These are phyloP conservation scores for Monosporascus ibericus DNA, from an alignment of 2,329 filamentous ascomycete genomes.

Conservation along the genomic window DNA sequence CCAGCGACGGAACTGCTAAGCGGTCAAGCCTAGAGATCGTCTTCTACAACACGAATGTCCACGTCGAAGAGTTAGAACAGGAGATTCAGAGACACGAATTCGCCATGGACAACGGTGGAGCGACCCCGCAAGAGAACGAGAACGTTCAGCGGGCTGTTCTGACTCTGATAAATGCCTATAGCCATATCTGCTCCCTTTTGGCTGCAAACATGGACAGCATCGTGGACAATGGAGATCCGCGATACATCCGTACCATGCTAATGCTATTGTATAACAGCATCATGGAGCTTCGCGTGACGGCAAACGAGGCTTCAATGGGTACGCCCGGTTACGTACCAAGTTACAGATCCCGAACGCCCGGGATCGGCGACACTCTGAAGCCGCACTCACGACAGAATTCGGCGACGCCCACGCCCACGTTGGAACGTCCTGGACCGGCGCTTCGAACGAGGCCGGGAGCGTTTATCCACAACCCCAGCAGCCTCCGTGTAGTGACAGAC, in stretches of 20 bases:
- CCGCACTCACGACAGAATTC: conserved; percentile 47
- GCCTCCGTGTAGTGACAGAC: conserved; percentile 52
- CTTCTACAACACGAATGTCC: conserved; percentile 61
- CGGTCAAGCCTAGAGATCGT: conserved; percentile 60
- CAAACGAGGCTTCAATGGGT: conserved; percentile 21
- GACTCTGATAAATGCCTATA: conserved; percentile 58
- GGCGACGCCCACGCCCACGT: conserved; percentile 47
- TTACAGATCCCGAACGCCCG: conserved; percentile 20
- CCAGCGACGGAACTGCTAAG: conserved; percentile 54
- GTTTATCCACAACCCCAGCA: conserved; percentile 43
- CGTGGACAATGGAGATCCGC: conserved; percentile 58
- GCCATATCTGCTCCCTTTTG: conserved; percentile 57
- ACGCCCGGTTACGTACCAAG: conserved; percentile 15
- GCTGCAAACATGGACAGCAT: conserved; percentile 58
- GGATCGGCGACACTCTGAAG: conserved; percentile 42
- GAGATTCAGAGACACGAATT: conserved; percentile 58
- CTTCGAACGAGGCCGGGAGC: conserved; percentile 32
- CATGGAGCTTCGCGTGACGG: conserved; percentile 57
- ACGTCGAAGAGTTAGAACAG: conserved; percentile 59
- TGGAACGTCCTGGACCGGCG: conserved; percentile 37
- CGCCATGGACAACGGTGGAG: conserved; percentile 42
- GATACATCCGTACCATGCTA: conserved; percentile 60
- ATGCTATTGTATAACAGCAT: conserved; percentile 61
- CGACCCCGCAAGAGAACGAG: conserved; percentile 50
- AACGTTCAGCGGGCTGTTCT: conserved; percentile 58